Evolutionary conservation across 148 eudicot species (phyloP), one percentile per base, ranked within the genome.

Genomic region (Talinum fruticosum): DNA sequence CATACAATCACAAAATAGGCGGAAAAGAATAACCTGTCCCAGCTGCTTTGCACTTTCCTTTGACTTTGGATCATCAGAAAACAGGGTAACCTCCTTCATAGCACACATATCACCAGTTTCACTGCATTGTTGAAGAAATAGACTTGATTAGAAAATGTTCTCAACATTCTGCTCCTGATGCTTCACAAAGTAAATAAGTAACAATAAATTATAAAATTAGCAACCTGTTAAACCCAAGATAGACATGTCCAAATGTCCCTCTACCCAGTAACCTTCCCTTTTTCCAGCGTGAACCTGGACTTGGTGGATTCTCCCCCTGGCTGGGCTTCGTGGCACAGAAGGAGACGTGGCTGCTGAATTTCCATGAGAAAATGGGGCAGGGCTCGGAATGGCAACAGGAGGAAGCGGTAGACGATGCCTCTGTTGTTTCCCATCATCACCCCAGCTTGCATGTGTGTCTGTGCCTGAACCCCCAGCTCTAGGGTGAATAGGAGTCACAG

Each of bases 31-130:
- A 79, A 93, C 99, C 88, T 96, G 99, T 66, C 87, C 90, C 78
- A 96, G 88, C 79, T 96, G 99, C 85, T 91, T 89, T 74, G 97
- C 97, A 88, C 97, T 88, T 90, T 96, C 99, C 88, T 86, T 96
- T 45, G 99, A 96, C 85, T 91, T 93, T 28, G 93, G 85, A 81
- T 96, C 99, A 81, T 96, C 99, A 37, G 93, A 85, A 79, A 96
- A 91, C 73, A 96, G 84, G 18, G 97, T 96, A 66, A 96, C 99
- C 88, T 93, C 99, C 88, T 93, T 96, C 95, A 96, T 96, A 70
- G 99, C 99, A 87, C 99, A 96, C 99, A 96, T 96, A 86, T 96
- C 97, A 61, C 99, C 99, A 51, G 88, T 93, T 75, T 91, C 99
- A 85, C 99, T 96, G 78, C 41, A 35, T 76, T 29, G 57, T 29